Evolutionary conservation across 257 asterid genomes (phyloP).

Genomic region (Solanum gracilifrons): DNA sequence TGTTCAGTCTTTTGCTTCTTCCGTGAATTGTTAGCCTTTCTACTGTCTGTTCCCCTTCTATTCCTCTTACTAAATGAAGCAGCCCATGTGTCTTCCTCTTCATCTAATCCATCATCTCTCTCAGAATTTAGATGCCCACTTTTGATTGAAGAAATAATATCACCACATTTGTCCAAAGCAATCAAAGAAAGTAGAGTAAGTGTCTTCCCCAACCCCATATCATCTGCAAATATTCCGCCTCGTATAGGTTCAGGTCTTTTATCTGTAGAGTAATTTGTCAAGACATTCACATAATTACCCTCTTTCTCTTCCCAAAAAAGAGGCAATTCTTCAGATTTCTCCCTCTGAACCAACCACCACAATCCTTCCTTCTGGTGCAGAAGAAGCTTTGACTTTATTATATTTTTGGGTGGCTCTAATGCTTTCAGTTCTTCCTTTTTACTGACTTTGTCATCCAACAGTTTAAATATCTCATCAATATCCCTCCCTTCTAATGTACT

Average conservation of each 20-base stretch:
- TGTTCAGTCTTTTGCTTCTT: constrained; percentile 21
- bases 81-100: constrained; percentile 5
- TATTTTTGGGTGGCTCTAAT: constrained; percentile 58
- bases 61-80: constrained; percentile 3
- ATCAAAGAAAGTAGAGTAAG: constrained; percentile 70
- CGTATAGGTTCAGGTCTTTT: constrained; percentile 61
- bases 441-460: constrained; percentile 44
- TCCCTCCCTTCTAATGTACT: constrained; percentile 31
- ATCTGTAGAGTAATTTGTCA: constrained; percentile 48
- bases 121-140: constrained; percentile 14
- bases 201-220: constrained; percentile 89
- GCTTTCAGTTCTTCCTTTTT: constrained; percentile 32
- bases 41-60: constrained; percentile 31
- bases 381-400: constrained; percentile 51
- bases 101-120: constrained; percentile 13
- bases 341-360: constrained; percentile 73
- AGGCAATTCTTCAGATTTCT: constrained; percentile 56
- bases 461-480: constrained; percentile 62
- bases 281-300: constrained; percentile 43
- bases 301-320: constrained; percentile 68
- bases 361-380: constrained; percentile 72
- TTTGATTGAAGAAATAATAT: constrained; percentile 1
- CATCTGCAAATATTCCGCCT: constrained; percentile 89
- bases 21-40: not conserved
- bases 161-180: constrained; percentile 47